A percentile compares a stretch with the other conserved stretches of the same genome.
Conservation (phyloP, 2,329 filamentous ascomycete genomes). For the Dothistroma pini region DNA sequence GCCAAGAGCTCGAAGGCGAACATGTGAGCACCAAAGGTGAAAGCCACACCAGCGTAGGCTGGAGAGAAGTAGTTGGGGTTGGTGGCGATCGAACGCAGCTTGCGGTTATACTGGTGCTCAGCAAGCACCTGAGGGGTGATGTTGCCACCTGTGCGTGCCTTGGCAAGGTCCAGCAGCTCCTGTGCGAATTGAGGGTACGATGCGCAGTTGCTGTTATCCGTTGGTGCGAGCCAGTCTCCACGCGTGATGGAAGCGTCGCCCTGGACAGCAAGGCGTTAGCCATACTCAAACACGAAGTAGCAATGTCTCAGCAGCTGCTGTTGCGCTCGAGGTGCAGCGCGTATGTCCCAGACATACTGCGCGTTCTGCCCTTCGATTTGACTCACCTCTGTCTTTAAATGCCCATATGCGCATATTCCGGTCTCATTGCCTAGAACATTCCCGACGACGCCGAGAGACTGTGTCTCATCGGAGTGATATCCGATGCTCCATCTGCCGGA, state of each 20-base stretch:
- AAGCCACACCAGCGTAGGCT: slow-evolving; percentile 27
- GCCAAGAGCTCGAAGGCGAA: slow-evolving; percentile 25
- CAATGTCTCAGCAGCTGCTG: slow-evolving; percentile 33
- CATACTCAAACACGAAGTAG: too few species aligned
- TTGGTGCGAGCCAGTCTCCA: slow-evolving; percentile 28
- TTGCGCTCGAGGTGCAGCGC: slow-evolving; percentile 54
- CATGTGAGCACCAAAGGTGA: slow-evolving; percentile 31
- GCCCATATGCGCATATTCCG: slow-evolving; percentile 28
- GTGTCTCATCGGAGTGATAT: slow-evolving; percentile 18
- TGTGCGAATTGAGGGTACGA: slow-evolving; percentile 26
- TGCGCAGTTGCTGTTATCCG: slow-evolving; percentile 25
- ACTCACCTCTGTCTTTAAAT: slow-evolving; percentile 22
- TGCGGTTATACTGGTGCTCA: slow-evolving; percentile 27
- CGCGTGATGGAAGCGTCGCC: slow-evolving; percentile 29
- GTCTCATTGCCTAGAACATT: slow-evolving; percentile 25
- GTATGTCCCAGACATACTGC: too few species aligned
- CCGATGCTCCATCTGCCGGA: slow-evolving; percentile 23
- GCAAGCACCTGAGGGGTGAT: slow-evolving; percentile 26
- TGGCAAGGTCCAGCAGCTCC: slow-evolving; percentile 25
- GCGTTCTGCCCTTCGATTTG: too few species aligned
- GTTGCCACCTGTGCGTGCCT: slow-evolving; percentile 18
- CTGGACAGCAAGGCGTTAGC: slow-evolving; percentile 2
- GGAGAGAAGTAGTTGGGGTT: slow-evolving; percentile 30
- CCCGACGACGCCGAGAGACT: slow-evolving; percentile 24
- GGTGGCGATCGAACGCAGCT: slow-evolving; percentile 27